phyloP scores from a whole-genome alignment of 2,329 filamentous ascomycete genomes.

The Rugonectria rugulosa region DNA sequence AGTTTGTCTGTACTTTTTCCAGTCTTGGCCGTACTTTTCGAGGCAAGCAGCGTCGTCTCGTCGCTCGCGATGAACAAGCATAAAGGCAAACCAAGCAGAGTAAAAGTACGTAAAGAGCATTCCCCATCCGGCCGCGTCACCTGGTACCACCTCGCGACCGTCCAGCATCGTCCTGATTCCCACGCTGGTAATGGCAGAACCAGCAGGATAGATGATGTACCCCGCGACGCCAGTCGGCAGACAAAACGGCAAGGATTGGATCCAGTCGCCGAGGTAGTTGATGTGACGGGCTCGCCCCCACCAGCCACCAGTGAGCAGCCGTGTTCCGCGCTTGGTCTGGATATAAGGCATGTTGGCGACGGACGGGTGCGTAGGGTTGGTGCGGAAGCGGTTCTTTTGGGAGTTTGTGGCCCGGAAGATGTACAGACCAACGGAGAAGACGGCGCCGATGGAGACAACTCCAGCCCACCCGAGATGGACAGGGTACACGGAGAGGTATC shows the following conservation, averaged over 20 bases:
- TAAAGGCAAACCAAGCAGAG: slow-evolving; percentile 82
- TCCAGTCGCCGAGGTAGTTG: slow-evolving; percentile 94
- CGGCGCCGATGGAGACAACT: slow-evolving; percentile 66
- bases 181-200: slow-evolving; percentile 46
- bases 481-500: slow-evolving; percentile 83
- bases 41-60: slow-evolving; percentile 88
- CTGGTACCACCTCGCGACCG: slow-evolving; percentile 69
- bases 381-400: slow-evolving; percentile 93
- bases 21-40: slow-evolving; percentile 87
- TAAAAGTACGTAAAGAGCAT: slow-evolving; percentile 93
- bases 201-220: slow-evolving; percentile 70
- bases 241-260: slow-evolving; percentile 86
- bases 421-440: slow-evolving; percentile 75
- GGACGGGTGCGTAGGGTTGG: slow-evolving; percentile 77
- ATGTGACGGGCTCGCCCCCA: slow-evolving; percentile 90
- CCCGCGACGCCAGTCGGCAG: slow-evolving; percentile 84
- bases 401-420: slow-evolving; percentile 91
- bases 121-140: slow-evolving; percentile 79
- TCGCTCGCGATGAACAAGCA: slow-evolving; percentile 83
- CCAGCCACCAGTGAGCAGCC: slow-evolving; percentile 84
- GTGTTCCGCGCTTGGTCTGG: slow-evolving; percentile 80
- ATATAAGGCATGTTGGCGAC: slow-evolving; percentile 83
- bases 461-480: slow-evolving; percentile 73
- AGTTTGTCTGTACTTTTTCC: slow-evolving; percentile 81
- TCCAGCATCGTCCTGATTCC: slow-evolving; percentile 63